These are phyloP conservation scores for Hypsizygus marmoreus DNA, from an alignment of 768 basidiomycete species.

Conservation along the genomic window DNA sequence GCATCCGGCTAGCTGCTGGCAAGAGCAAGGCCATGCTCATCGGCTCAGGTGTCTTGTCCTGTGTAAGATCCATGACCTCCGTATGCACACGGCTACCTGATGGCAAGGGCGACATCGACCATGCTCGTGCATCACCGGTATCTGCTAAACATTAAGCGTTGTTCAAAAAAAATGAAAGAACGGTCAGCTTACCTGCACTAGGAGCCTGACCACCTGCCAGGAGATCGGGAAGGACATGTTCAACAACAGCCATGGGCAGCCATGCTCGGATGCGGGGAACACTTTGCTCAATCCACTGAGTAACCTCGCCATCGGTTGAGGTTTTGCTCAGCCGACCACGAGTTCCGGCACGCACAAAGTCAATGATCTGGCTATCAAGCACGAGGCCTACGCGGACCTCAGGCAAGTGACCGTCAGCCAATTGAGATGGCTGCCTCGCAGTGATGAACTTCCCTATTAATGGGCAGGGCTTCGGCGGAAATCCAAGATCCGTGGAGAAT, in stretches of 20 bases:
- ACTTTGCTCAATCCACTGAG: neutral
- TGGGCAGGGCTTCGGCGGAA: neutral
- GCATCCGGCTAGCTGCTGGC: too few relatives aligned
- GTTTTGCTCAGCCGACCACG: too few relatives aligned
- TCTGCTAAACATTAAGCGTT: too few relatives aligned
- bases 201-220: neutral
- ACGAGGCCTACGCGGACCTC: constrained; percentile 3
- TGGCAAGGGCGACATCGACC: too few relatives aligned
- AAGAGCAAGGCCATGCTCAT: too few relatives aligned
- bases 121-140: too few relatives aligned
- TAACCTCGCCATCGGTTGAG: neutral
- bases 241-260: constrained; percentile 3
- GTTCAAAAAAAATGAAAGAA: too few relatives aligned
- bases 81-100: too few relatives aligned
- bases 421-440: neutral
- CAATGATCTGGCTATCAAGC: neutral
- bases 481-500: neutral
- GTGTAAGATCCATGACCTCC: too few relatives aligned
- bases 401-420: neutral
- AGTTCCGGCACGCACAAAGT: too few relatives aligned
- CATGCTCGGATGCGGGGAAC: constrained; percentile 1
- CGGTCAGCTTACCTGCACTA: neutral
- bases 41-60: too few relatives aligned
- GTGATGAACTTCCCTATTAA: constrained; percentile 7
- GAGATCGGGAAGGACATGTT: constrained; percentile 1